A percentile compares a stretch with the other conserved stretches of the same genome.
Evolutionary conservation across 306 rosid genomes (phyloP).

Genomic region (Sicyos edulis): DNA sequence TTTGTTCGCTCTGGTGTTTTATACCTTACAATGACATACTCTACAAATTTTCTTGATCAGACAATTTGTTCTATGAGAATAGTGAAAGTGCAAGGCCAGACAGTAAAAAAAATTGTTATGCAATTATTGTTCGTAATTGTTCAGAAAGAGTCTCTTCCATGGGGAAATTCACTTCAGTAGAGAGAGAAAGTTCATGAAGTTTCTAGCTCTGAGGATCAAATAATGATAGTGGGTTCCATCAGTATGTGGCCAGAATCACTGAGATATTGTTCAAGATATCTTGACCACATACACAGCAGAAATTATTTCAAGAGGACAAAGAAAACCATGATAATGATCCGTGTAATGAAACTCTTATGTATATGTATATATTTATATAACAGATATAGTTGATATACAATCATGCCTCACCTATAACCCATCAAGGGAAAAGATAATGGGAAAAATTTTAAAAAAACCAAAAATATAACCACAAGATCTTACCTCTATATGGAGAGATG

Average conservation of each 20-base stretch:
- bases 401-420: constrained; percentile 42
- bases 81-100: no score
- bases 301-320: background rate
- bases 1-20: no score
- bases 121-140: background rate
- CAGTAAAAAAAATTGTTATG: no score
- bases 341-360: constrained; percentile 6
- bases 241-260: background rate
- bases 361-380: constrained; percentile 22
- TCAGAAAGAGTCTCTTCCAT: background rate
- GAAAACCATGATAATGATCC: background rate
- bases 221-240: background rate
- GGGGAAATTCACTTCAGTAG: background rate
- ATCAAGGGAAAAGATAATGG: background rate
- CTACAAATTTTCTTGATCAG: no score
- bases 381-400: constrained; percentile 50
- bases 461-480: constrained; percentile 21
- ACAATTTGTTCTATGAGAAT: no score
- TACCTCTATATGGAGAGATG: constrained; percentile 24
- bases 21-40: no score
- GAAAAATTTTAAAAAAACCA: background rate
- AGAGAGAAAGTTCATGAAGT: background rate
- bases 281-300: background rate
- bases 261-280: background rate
- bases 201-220: background rate